Evolutionary conservation across 192 early-diverging fungal genomes (phyloP).

Genomic region (Coemansia sp.): DNA sequence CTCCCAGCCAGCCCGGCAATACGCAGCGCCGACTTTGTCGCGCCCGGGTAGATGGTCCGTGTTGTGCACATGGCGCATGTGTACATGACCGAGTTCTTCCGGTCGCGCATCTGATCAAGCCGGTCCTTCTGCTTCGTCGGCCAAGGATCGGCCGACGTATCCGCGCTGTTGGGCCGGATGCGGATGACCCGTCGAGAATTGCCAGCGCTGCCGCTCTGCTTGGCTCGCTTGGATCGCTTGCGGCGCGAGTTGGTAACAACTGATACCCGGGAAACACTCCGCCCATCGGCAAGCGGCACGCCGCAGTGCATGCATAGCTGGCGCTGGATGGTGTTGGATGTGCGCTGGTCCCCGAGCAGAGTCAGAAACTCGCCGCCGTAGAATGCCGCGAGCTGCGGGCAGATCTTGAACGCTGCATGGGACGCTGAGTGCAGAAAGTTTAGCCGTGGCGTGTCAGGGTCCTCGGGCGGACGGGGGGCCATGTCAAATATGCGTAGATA

Average conservation of each 20-base stretch:
- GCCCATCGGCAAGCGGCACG: slow-evolving; percentile 31
- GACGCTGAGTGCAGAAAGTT: slow-evolving; percentile 31
- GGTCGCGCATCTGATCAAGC: background rate
- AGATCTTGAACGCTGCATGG: slow-evolving; percentile 31
- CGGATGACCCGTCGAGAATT: slow-evolving; percentile 4
- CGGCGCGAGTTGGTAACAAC: background rate
- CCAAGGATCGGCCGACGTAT: too few relatives aligned
- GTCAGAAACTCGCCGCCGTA: slow-evolving; percentile 28
- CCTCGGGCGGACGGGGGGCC: slow-evolving; percentile 5
- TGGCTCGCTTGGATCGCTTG: background rate
- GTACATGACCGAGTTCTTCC: slow-evolving; percentile 21
- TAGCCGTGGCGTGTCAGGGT: slow-evolving; percentile 8
- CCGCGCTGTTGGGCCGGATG: slow-evolving; percentile 6
- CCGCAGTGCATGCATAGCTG: slow-evolving; percentile 35
- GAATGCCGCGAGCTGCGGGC: slow-evolving; percentile 42
- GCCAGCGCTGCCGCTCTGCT: background rate
- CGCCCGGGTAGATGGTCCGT: slow-evolving; percentile 20
- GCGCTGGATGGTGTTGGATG: slow-evolving; percentile 12
- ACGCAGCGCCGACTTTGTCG: slow-evolving; percentile 9
- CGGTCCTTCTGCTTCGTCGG: slow-evolving; percentile 3
- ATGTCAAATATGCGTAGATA: too few relatives aligned
- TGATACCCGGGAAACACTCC: slow-evolving; percentile 25
- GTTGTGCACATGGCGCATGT: slow-evolving; percentile 23
- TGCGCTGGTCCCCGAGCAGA: slow-evolving; percentile 11
- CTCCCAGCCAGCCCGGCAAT: slow-evolving; percentile 11